Evolutionary conservation across 1,284 basidiomycete genomes (phyloP).

Genomic region (Ganoderma lucidum): DNA sequence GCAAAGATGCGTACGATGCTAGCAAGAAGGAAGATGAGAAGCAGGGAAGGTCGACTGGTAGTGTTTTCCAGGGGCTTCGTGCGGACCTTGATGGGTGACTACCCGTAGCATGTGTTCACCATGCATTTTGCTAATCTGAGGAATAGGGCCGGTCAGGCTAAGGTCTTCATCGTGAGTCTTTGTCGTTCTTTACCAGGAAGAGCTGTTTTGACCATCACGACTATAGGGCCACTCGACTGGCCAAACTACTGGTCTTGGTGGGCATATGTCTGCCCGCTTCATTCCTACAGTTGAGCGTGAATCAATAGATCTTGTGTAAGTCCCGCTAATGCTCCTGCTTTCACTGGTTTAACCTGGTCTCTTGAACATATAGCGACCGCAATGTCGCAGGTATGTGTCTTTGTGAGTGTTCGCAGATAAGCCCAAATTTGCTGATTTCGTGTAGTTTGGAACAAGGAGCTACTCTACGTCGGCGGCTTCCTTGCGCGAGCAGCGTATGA

Average conservation of each 20-base stretch:
- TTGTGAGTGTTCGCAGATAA: background rate
- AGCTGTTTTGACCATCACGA: slow-evolving; percentile 13
- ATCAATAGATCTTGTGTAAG: slow-evolving; percentile 88
- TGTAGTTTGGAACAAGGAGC: slow-evolving; percentile 87
- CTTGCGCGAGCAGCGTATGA: slow-evolving; percentile 89
- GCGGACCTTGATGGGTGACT: slow-evolving; percentile 83
- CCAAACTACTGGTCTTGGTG: slow-evolving; percentile 94
- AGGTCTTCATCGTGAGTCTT: slow-evolving; percentile 71
- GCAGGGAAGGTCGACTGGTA: slow-evolving; percentile 67
- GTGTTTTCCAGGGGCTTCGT: slow-evolving; percentile 87
- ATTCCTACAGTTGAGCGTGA: slow-evolving; percentile 98
- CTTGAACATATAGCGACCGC: slow-evolving; percentile 62
- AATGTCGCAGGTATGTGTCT: slow-evolving; percentile 69
- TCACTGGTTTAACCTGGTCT: background rate
- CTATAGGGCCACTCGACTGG: slow-evolving; percentile 79
- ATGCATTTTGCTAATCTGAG: slow-evolving; percentile 20
- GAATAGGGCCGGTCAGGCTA: slow-evolving; percentile 65
- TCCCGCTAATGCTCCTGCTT: slow-evolving; percentile 36
- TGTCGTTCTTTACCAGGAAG: background rate
- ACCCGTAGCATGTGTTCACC: background rate
- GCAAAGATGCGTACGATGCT: slow-evolving; percentile 87
- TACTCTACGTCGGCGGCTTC: slow-evolving; percentile 86
- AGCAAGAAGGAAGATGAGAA: slow-evolving; percentile 73
- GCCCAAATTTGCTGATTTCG: slow-evolving; percentile 1
- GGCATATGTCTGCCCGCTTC: slow-evolving; percentile 91